Percentiles rank a stretch among this genome's conserved stretches.
Evolutionary conservation across 495 filamentous ascomycete species (phyloP).

Genomic region (Acidomyces sp.): DNA sequence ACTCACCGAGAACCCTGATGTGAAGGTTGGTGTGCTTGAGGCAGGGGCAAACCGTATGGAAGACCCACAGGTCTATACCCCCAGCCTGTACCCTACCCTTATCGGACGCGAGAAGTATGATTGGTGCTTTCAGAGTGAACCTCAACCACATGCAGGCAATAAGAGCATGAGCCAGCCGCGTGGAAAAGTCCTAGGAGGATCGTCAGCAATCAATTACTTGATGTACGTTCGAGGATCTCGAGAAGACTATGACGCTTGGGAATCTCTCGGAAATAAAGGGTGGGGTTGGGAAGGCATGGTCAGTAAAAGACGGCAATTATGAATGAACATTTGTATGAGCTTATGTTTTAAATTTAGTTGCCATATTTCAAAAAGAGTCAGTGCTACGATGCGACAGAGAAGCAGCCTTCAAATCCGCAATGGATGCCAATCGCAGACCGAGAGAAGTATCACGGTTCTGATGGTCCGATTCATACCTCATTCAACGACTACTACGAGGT

Average conservation of each 20-base stretch:
- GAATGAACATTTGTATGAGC: too few species aligned
- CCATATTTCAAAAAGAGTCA: constrained; percentile 23
- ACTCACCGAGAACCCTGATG: constrained; percentile 19
- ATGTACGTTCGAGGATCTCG: constrained; percentile 20
- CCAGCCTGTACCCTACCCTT: constrained; percentile 16
- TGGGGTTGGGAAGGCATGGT: constrained; percentile 9
- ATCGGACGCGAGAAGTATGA: constrained; percentile 20
- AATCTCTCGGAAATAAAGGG: constrained; percentile 11
- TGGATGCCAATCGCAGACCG: constrained; percentile 18
- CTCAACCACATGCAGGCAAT: constrained; percentile 6
- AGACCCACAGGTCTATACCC: constrained; percentile 19
- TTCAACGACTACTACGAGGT: constrained; percentile 25
- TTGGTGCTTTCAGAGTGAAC: constrained; percentile 15
- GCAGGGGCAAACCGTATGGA: constrained; percentile 18
- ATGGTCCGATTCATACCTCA: constrained; percentile 22
- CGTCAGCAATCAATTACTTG: constrained; percentile 15
- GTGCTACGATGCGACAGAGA: constrained; percentile 10
- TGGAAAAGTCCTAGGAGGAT: constrained; percentile 19
- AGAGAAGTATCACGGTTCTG: constrained; percentile 17
- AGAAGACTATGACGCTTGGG: constrained; percentile 22
- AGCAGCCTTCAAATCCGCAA: constrained; percentile 3
- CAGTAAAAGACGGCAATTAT: too few species aligned
- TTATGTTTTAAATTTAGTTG: too few species aligned
- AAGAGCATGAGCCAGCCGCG: constrained; percentile 17
- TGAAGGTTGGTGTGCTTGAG: constrained; percentile 21